Percentiles rank a stretch among this genome's conserved stretches.
Conservation (phyloP, 2,329 filamentous ascomycete species). For the Calycina herbarum region DNA sequence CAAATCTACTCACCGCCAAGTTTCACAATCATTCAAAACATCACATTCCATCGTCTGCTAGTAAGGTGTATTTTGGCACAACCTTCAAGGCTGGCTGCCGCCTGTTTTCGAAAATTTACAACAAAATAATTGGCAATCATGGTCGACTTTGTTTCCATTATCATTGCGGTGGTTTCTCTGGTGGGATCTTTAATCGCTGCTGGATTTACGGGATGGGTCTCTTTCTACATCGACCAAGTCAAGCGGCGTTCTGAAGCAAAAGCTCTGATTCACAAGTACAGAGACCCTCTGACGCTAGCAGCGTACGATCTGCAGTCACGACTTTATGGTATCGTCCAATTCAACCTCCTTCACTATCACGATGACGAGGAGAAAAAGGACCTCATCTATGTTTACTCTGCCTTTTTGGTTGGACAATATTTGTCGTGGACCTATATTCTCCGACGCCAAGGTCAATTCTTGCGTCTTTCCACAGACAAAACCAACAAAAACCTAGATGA, state of each 20-base stretch:
- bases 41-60: neutral
- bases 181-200: constrained; percentile 30
- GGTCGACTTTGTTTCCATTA: constrained; percentile 30
- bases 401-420: constrained; percentile 32
- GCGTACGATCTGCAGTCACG: constrained; percentile 31
- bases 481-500: constrained; percentile 27
- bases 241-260: constrained; percentile 29
- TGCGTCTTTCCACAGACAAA: constrained; percentile 30
- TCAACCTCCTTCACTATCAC: constrained; percentile 21
- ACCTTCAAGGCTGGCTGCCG: neutral
- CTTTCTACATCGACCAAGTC: constrained; percentile 32
- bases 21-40: neutral
- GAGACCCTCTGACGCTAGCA: constrained; percentile 31
- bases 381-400: constrained; percentile 29
- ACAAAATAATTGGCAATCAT: constrained; percentile 15
- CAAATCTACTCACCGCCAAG: neutral
- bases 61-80: neutral
- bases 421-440: constrained; percentile 33
- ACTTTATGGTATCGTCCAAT: constrained; percentile 27
- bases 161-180: constrained; percentile 32
- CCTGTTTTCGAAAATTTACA: neutral
- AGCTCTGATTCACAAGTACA: constrained; percentile 31
- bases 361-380: constrained; percentile 26
- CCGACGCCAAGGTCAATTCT: constrained; percentile 31
- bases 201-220: constrained; percentile 33